A percentile compares a stretch with the other conserved stretches of the same genome.
Evolutionary conservation across 352 stramenopile species (phyloP).

Genomic region (Globisporangium mamillatum): DNA sequence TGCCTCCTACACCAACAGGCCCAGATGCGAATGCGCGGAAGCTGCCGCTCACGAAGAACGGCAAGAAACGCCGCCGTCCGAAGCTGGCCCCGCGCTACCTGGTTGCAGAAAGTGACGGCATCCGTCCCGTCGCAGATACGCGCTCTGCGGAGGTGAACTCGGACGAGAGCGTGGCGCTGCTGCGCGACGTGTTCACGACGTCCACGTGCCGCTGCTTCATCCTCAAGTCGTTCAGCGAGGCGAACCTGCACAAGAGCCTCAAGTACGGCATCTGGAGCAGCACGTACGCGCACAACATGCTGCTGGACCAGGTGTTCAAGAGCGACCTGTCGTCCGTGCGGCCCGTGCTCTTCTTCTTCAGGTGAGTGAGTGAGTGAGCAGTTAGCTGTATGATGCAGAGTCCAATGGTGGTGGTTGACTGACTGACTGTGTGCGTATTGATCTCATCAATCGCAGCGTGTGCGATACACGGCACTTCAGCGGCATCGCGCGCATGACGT

Average conservation of each 20-base stretch:
- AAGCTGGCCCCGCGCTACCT: constrained; percentile 54
- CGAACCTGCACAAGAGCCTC: constrained; percentile 84
- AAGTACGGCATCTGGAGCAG: constrained; percentile 84
- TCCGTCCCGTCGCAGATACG: neutral
- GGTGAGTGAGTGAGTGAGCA: constrained; percentile 24
- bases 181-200: constrained; percentile 55
- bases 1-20: neutral
- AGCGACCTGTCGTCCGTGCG: constrained; percentile 65
- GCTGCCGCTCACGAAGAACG: constrained; percentile 19
- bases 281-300: constrained; percentile 64
- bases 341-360: constrained; percentile 79
- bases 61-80: constrained; percentile 23
- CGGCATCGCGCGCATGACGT: constrained; percentile 79
- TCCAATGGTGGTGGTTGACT: neutral
- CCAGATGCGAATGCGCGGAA: constrained; percentile 3
- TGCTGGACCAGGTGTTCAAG: constrained; percentile 67
- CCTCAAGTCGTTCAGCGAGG: constrained; percentile 83
- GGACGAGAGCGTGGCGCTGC: constrained; percentile 31
- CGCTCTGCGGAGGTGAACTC: constrained; percentile 7
- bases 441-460: constrained; percentile 33
- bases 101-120: neutral
- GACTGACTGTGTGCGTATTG: neutral
- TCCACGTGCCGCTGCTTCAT: constrained; percentile 78
- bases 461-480: constrained; percentile 76
- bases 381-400: neutral